Conservation (phyloP, 495 filamentous ascomycete species). For the Wilcoxina mikolae region DNA sequence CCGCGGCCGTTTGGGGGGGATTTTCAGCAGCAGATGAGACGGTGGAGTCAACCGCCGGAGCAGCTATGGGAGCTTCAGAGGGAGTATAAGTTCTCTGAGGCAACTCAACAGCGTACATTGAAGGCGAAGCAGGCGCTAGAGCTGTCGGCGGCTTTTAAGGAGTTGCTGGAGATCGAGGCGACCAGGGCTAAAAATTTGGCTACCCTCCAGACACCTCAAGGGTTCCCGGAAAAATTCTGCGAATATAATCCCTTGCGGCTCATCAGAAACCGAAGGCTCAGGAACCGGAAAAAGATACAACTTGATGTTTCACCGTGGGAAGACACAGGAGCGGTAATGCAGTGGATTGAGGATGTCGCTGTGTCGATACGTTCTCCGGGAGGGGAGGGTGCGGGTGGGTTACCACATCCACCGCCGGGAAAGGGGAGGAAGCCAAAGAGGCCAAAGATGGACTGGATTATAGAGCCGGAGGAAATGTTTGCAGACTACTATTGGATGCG, state of each 20-base stretch:
- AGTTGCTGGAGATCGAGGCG: constrained; percentile 14
- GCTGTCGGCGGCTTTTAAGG: constrained; percentile 21
- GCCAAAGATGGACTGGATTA: constrained; percentile 25
- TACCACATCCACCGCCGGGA: constrained; percentile 20
- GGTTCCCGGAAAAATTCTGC: constrained; percentile 6
- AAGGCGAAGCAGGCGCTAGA: constrained; percentile 25
- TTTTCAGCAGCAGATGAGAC: constrained; percentile 17
- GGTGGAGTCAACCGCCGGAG: constrained; percentile 14
- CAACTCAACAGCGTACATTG: constrained; percentile 26
- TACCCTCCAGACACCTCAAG: not conserved
- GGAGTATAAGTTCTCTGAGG: constrained; percentile 23
- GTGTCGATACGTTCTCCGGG: constrained; percentile 3
- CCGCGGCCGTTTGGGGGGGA: constrained; percentile 14
- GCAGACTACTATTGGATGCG: constrained; percentile 28
- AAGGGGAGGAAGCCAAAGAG: constrained; percentile 20
- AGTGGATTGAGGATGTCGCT: constrained; percentile 24
- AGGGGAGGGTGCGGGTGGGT: not conserved
- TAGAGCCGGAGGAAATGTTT: constrained; percentile 23
- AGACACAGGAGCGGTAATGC: constrained; percentile 19
- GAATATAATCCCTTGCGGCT: constrained; percentile 25
- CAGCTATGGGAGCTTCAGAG: constrained; percentile 21
- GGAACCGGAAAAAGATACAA: constrained; percentile 25
- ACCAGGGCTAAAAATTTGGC: not conserved
- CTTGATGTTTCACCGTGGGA: constrained; percentile 26
- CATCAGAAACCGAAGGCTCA: constrained; percentile 23